A percentile compares a stretch with the other conserved stretches of the same genome.
These are phyloP conservation scores for Solanum chmielewskii DNA, from an alignment of 257 asterid genomes.

Conservation along the genomic window DNA sequence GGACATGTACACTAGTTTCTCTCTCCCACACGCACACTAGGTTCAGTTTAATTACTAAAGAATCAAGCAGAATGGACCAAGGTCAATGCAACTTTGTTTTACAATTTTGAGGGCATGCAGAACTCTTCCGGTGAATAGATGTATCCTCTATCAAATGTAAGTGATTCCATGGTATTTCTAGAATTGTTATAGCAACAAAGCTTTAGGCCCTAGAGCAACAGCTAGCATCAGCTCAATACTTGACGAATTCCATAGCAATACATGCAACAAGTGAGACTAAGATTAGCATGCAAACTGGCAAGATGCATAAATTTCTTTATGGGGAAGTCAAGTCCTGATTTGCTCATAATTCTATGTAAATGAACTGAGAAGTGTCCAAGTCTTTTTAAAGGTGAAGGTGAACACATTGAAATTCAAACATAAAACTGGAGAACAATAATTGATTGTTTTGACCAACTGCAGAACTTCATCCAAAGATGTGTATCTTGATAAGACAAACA, in stretches of 20 bases:
- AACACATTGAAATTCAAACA: neutral
- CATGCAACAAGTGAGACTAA: neutral
- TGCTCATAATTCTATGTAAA: neutral
- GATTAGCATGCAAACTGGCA: neutral
- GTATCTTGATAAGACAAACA: neutral
- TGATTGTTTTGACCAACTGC: neutral
- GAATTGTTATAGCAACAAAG: neutral
- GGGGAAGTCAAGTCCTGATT: neutral
- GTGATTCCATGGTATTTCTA: neutral
- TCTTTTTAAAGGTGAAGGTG: neutral
- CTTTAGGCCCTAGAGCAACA: neutral
- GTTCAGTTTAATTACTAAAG: neutral
- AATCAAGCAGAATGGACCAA: neutral
- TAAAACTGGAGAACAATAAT: neutral
- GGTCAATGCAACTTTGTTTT: neutral
- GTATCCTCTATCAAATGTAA: neutral
- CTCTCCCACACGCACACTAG: neutral
- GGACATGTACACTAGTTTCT: neutral
- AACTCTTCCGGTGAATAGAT: neutral
- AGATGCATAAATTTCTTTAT: neutral
- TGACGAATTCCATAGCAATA: neutral
- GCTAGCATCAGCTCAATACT: neutral
- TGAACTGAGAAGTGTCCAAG: neutral
- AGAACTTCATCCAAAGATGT: neutral
- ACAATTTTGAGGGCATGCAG: neutral